Base-by-base conservation (phyloP, 805 yeast genomes). In the Cyberlindnera suaveolens region DNA sequence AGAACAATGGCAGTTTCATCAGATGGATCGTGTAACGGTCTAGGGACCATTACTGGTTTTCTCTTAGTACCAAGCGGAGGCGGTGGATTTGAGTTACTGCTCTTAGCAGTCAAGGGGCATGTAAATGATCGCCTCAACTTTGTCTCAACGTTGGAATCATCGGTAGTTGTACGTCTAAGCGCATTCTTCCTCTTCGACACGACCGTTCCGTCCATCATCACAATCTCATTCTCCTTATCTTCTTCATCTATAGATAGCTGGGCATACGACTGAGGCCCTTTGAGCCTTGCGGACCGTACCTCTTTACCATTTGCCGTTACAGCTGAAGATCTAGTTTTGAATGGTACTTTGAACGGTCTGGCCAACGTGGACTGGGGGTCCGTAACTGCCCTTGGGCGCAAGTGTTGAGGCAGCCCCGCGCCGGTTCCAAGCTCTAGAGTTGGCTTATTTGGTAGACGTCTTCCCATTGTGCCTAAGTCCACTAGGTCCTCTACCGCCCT, bases 21-120 rank as follows among this genome's bases (percentile, higher is more conserved):
- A 36, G 82, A 73, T 0, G 99, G 99, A 64, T 93, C 99, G 60
- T 91, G 95, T n/a, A 93, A 70, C 1, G 99, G 95, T 45, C 89
- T 68, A 4, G 98, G 96, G n/a, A 86, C 85, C 41, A 86, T 64
- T 1, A 77, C 69, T 2, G 79, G 74, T 48, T 78, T 77, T 32
- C 83, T 75, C 48, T 83, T 77, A 45, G 89, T 88, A 0, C 99
- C 99, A 46, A 91, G 68, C 0, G 95, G 85, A 0, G 95, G 86
- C 0, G 96, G 90, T 1, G 89, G 70, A 27, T 63, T 48, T 23
- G 52, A 56, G 4, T 57, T 53, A 20, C 57, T 13, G 10, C 40
- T 42, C 10, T 47, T 67, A 16, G 68, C 68, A 19, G 69, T 70
- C 42, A 83, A 67, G 1, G 95, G 95, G 5, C 81, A 79, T 1